Conservation (phyloP, 768 basidiomycete species). For the Fistulinella prunicolor region DNA sequence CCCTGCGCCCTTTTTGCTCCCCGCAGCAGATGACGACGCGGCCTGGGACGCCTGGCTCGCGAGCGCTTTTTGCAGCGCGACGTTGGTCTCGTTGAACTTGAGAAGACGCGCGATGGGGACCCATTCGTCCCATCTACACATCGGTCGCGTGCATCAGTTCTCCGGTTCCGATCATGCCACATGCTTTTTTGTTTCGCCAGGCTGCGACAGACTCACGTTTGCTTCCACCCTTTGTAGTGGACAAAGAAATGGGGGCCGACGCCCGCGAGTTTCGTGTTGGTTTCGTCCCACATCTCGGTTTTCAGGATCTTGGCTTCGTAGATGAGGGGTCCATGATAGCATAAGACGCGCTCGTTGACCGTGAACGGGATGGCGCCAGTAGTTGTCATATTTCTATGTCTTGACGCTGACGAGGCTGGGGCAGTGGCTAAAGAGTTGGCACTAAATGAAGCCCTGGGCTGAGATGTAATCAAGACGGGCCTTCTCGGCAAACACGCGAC, state of each 20-base stretch:
- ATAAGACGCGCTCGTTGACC: slow-evolving; percentile 77
- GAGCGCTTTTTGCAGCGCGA: slow-evolving; percentile 73
- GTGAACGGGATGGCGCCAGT: slow-evolving; percentile 37
- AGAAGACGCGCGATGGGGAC: slow-evolving; percentile 78
- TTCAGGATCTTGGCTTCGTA: slow-evolving; percentile 94
- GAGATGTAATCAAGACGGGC: too few species aligned
- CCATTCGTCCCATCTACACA: slow-evolving; percentile 44
- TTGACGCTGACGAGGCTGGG: too few species aligned
- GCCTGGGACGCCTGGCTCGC: slow-evolving; percentile 43
- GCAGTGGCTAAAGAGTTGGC: too few species aligned
- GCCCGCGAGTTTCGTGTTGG: slow-evolving; percentile 53
- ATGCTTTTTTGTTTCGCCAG: too few species aligned
- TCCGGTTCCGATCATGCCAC: too few species aligned
- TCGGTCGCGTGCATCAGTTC: too few species aligned
- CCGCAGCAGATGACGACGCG: slow-evolving; percentile 34
- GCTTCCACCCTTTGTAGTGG: slow-evolving; percentile 99
- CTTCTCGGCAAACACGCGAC: too few species aligned
- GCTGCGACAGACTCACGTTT: slow-evolving; percentile 58
- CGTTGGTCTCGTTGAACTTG: slow-evolving; percentile 79
- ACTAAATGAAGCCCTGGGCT: too few species aligned
- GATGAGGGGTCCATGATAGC: slow-evolving; percentile 93
- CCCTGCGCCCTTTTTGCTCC: slow-evolving; percentile 25
- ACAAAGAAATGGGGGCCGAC: slow-evolving; percentile 88
- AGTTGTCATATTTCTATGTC: too few species aligned
- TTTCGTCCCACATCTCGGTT: slow-evolving; percentile 60